phyloP scores from a whole-genome alignment of 129 eudicot genomes.

The Erigeron canadensis region DNA sequence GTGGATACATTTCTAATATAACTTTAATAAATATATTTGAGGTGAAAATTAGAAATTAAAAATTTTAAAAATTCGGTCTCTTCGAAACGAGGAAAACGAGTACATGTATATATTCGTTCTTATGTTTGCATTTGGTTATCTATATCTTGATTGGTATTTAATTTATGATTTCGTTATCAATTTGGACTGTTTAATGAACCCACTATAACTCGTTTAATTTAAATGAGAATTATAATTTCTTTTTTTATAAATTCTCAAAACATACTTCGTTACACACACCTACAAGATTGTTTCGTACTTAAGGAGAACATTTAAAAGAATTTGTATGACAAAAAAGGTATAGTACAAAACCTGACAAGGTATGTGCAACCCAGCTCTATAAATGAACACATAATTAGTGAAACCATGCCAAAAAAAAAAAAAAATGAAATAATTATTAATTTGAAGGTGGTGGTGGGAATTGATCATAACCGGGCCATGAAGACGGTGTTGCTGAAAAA shows the following conservation, averaged over 20 bases:
- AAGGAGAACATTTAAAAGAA: background rate
- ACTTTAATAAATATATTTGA: no score
- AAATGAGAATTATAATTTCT: no score
- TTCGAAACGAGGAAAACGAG: no score
- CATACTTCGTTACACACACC: background rate
- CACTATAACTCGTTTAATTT: no score
- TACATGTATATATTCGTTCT: no score
- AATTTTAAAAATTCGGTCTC: no score
- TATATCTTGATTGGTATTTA: no score
- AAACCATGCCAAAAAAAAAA: constrained; percentile 3
- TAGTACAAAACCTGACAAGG: background rate
- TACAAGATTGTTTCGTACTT: background rate
- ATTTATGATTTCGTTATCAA: no score
- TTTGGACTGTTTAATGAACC: no score
- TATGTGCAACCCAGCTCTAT: constrained; percentile 8
- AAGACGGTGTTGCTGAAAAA: constrained; percentile 24
- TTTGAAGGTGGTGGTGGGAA: constrained; percentile 48
- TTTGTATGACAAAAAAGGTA: background rate
- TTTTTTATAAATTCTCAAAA: constrained; percentile 7
- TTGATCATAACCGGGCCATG: constrained; percentile 50
- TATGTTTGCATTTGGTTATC: no score
- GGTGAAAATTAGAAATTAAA: no score
- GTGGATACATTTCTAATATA: no score
- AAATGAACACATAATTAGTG: background rate
- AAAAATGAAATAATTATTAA: constrained; percentile 28